Evolutionary conservation across 2,329 filamentous ascomycete species (phyloP), one percentile per base, ranked within the genome.

Genomic region (Aspergillus chevalieri): DNA sequence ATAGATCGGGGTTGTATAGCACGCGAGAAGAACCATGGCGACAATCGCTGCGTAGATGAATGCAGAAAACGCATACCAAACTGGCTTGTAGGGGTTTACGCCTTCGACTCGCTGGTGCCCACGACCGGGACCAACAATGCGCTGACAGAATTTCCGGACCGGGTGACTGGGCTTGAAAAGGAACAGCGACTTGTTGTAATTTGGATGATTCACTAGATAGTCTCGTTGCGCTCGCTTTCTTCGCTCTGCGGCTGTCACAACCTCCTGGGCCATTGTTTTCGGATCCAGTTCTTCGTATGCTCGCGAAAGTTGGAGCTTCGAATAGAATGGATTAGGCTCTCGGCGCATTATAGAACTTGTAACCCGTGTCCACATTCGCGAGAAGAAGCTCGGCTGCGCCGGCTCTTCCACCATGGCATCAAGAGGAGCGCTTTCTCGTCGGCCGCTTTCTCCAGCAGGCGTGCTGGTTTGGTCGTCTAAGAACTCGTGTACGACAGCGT

Each of bases 1-100:
- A 65, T 94, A 98, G 14, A 98, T 75, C 0, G 93, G 93, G 1
- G 93, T 98, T 1, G 91, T 95, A 46, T 97, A 78, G 64, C 92
- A 98, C 26, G 93, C 93, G 46, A 98, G 79, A 42, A 96, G 72
- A n/a, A 98, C 93, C 94, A 98, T 98, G 46, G 89, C 88, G 39
- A 97, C 88, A 54, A 98, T 96, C 12, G 89, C 87, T 21, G 86
- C 84, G 66, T 98, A 98, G 48, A 97, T 88, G 60, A 98, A 87
- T 3, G 89, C 89, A 0, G 93, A 96, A 66, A 97, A 95, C 0
- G 82, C 76, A 65, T 95, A 96, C 91, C 93, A 98, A 7, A 93
- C 78, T 4, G 87, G 82, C 57, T 89, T 90, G 58, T 93, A 92
- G 0, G 93, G 93, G 52, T 90, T 84, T 1, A 94, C 83, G 12